phyloP scores from a whole-genome alignment of 2,329 filamentous ascomycete genomes.

The Fusarium sp. region DNA sequence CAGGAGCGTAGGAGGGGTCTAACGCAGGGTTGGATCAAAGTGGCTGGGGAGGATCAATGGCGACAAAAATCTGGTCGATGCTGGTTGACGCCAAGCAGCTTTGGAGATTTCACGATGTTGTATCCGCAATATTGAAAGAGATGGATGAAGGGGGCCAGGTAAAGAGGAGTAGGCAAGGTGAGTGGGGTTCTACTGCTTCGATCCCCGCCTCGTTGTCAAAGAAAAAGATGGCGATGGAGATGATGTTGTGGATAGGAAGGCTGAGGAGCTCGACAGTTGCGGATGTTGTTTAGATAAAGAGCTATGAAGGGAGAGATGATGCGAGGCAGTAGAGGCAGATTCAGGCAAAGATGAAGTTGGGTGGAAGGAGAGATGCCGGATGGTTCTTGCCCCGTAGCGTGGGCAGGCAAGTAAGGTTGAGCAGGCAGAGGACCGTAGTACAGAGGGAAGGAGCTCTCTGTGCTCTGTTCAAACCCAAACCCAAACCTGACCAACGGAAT shows the following conservation, averaged over 20 bases:
- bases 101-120: constrained; percentile 3
- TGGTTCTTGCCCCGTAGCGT: constrained; percentile 9
- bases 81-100: constrained; percentile 6
- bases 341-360: constrained; percentile 4
- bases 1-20: neutral
- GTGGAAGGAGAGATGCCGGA: constrained; percentile 9
- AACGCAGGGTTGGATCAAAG: constrained; percentile 6
- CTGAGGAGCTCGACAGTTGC: constrained; percentile 3
- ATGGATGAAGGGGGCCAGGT: constrained; percentile 24
- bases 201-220: constrained; percentile 36
- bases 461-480: constrained; percentile 6
- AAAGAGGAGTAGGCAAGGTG: constrained; percentile 29
- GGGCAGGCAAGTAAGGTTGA: neutral
- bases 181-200: constrained; percentile 36
- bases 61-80: neutral
- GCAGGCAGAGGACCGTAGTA: too few species aligned
- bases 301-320: neutral
- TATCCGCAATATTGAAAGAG: constrained; percentile 23
- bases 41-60: neutral
- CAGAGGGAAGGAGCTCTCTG: constrained; percentile 23
- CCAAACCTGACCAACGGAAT: constrained; percentile 32
- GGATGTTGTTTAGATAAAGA: constrained; percentile 2
- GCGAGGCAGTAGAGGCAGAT: constrained; percentile 2
- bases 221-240: constrained; percentile 5
- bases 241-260: neutral